phyloP scores from a whole-genome alignment of 2,329 filamentous ascomycete species.

The Teratosphaeria destructans region DNA sequence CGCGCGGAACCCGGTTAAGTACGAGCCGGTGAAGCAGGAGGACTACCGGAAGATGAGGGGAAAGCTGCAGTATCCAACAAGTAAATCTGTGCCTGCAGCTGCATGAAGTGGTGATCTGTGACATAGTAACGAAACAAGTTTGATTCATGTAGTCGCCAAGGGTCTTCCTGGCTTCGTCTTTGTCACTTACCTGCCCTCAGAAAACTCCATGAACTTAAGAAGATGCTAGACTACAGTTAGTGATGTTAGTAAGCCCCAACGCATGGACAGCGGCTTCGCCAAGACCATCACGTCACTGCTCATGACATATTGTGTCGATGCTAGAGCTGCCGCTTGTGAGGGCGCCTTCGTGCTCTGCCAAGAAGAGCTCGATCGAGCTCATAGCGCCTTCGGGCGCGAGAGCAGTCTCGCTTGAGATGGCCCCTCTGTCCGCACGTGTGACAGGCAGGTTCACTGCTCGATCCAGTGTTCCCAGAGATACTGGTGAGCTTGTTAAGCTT shows the following conservation, averaged over 20 bases:
- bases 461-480: slow-evolving; percentile 42
- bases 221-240: background rate
- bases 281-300: background rate
- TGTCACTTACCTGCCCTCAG: background rate
- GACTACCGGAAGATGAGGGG: slow-evolving; percentile 27
- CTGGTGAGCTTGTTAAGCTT: slow-evolving; percentile 47
- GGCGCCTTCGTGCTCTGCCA: background rate
- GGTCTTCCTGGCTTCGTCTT: background rate
- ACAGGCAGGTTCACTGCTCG: slow-evolving; percentile 37
- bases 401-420: slow-evolving; percentile 50
- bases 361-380: background rate
- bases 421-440: slow-evolving; percentile 52
- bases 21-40: slow-evolving; percentile 29
- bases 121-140: background rate
- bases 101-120: background rate
- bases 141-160: background rate
- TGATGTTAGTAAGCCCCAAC: background rate
- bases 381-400: slow-evolving; percentile 18
- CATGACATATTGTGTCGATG: background rate
- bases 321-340: background rate
- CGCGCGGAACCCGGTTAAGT: slow-evolving; percentile 26
- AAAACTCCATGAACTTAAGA: background rate
- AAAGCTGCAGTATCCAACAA: slow-evolving; percentile 1
- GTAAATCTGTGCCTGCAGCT: background rate
- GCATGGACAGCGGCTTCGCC: background rate